Evolutionary conservation across 2,329 filamentous ascomycete genomes (phyloP), one percentile per base, ranked within the genome.

Genomic region (Epicoccum sorghinum): DNA sequence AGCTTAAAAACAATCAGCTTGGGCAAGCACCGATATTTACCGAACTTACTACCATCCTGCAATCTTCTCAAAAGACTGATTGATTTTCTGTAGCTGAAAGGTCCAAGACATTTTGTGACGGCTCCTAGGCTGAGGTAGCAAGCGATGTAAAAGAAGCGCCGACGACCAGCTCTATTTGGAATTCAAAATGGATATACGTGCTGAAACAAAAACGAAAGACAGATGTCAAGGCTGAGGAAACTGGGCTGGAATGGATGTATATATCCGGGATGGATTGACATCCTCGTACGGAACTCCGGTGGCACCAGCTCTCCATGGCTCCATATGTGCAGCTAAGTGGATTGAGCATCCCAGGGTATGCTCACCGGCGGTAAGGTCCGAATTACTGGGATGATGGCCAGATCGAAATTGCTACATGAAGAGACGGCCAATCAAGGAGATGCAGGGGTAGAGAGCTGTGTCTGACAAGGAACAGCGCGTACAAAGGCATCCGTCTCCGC

Each of bases 31-130:
- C 1, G 6, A 3, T 10, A 35, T n/a, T 22, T 9, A 12, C 13
- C 8, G 32, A 7, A 60, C 67, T 47, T 59, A 70, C 68, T 73
- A 72, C 70, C 69, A 72, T 10, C 46, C 47, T 14, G 64, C 69
- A 37, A 72, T 66, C 14, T 59, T 65, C n/a, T 72, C 69, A 33
- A 73, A 71, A 13, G 66, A 67, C 7, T 64, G 55, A 25, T 72
- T 72, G 52, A 73, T 71, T 44, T 64, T 65, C 24, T 73, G 65
- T 7, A 72, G 37, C 23, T 70, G 61, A 42, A 66, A 72, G 7
- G 60, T 59, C 55, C 64, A 72, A 38, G 70, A 71, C 69, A 71
- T 72, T n/a, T 23, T 32, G 14, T 33, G 27, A 39, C n/a, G 12
- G 27, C 9, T 12, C 33, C 13, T 7, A 9, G 25, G 30, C 7